phyloP scores from a whole-genome alignment of 176 grass and related monocot species.

The Canna indica region DNA sequence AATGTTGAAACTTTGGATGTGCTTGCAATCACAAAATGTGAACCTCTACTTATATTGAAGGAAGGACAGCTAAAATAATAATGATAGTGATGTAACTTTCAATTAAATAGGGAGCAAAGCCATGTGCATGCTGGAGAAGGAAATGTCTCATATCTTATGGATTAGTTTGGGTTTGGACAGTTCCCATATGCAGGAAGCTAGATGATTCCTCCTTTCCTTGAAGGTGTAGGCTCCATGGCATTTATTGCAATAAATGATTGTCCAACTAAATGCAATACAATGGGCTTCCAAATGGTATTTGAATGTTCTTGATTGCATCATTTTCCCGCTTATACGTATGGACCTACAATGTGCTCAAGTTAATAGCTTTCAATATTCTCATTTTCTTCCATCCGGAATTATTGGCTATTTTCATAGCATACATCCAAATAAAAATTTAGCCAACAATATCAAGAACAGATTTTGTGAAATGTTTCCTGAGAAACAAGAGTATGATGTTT shows the following conservation, averaged over 20 bases:
- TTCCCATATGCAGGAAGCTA: too few species aligned
- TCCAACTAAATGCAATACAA: background rate
- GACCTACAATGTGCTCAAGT: too few species aligned
- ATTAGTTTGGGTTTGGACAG: background rate
- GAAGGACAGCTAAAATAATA: background rate
- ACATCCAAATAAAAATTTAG: too few species aligned
- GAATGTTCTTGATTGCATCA: background rate
- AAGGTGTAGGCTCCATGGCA: background rate
- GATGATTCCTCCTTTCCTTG: background rate
- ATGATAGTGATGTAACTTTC: background rate
- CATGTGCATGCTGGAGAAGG: background rate
- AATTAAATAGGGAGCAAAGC: background rate
- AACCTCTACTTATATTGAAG: background rate
- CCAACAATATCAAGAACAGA: too few species aligned
- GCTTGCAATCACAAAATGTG: background rate
- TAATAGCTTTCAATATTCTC: too few species aligned
- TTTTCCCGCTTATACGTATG: too few species aligned
- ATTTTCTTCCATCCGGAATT: too few species aligned
- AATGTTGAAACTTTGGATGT: background rate
- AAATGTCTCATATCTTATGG: background rate
- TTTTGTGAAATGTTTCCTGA: too few species aligned
- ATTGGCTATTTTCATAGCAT: too few species aligned
- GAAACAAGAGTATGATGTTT: too few species aligned
- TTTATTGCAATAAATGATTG: too few species aligned
- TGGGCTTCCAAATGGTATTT: background rate